A percentile compares a stretch with the other conserved stretches of the same genome.
phyloP scores from a whole-genome alignment of 371 early-diverging fungal species.

The Syncephalastrum monosporum region DNA sequence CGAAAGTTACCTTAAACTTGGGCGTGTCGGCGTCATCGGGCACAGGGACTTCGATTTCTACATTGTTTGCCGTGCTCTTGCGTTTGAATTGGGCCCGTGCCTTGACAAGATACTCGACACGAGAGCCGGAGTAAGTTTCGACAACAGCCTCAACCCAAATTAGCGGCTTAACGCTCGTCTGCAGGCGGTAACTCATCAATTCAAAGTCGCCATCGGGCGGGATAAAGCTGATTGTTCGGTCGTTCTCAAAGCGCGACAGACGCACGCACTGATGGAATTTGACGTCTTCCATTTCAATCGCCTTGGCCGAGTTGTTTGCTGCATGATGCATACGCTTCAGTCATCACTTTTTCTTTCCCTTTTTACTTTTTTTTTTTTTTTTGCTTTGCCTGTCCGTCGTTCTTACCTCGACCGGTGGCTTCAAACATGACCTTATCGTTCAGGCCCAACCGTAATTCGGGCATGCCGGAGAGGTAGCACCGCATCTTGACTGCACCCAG shows the following conservation, averaged over 20 bases:
- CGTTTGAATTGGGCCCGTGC: slow-evolving; percentile 97
- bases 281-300: slow-evolving; percentile 99
- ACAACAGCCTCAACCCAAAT: slow-evolving; percentile 96
- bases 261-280: slow-evolving; percentile 99
- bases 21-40: slow-evolving; percentile 97
- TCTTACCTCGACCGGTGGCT: slow-evolving; percentile 84
- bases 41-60: slow-evolving; percentile 96
- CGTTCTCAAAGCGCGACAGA: slow-evolving; percentile 92
- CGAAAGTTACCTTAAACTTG: slow-evolving; percentile 81
- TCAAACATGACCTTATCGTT: slow-evolving; percentile 99
- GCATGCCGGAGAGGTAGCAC: slow-evolving; percentile 96
- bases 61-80: slow-evolving; percentile 95
- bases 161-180: slow-evolving; percentile 91
- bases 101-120: slow-evolving; percentile 96
- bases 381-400: neutral
- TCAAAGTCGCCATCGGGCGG: slow-evolving; percentile 98
- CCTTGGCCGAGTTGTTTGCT: slow-evolving; percentile 80
- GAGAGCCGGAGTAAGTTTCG: slow-evolving; percentile 88
- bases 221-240: slow-evolving; percentile 93
- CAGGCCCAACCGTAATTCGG: slow-evolving; percentile 95
- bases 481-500: slow-evolving; percentile 96
- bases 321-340: neutral
- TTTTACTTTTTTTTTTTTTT: neutral
- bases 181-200: slow-evolving; percentile 97
- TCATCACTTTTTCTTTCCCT: neutral